Conservation (phyloP, 768 basidiomycete species). For the Cyclocybe aegerita region DNA sequence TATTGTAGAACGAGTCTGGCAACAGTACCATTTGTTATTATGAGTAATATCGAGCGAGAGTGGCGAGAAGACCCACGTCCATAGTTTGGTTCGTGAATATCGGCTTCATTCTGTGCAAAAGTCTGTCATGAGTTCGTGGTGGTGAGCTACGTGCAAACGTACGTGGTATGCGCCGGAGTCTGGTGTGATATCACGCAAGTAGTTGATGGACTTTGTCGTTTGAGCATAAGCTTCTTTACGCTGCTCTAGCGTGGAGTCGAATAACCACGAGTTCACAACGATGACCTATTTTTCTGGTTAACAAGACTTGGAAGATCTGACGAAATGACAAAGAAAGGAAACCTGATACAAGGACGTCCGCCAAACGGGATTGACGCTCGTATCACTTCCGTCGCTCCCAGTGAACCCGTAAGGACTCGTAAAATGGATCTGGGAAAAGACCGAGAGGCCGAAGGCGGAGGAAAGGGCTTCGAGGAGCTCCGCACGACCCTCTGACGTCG, state of each 20-base stretch:
- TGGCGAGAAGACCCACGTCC: not conserved
- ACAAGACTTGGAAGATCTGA: not conserved
- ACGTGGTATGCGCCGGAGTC: not conserved
- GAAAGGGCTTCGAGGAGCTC: not conserved
- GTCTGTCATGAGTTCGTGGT: not conserved
- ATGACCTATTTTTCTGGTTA: not conserved
- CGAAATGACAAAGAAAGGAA: not conserved
- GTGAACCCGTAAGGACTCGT: constrained; percentile 2
- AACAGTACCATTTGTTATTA: not conserved
- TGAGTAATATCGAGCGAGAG: not conserved
- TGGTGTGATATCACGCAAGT: not conserved
- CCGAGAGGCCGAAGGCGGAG: not conserved
- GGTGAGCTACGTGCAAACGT: not conserved
- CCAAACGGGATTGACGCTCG: constrained; percentile 2
- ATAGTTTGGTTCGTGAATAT: constrained; percentile 5
- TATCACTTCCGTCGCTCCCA: not conserved
- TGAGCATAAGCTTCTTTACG: not conserved
- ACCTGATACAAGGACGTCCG: not conserved
- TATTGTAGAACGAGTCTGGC: not conserved
- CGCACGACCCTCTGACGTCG: not conserved
- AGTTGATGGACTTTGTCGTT: not conserved
- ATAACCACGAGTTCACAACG: constrained; percentile 3
- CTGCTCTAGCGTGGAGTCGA: not conserved
- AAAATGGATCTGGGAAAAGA: constrained; percentile 3
- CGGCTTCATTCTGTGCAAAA: constrained; percentile 1